Base-by-base conservation (phyloP, 139 green algal genomes). In the Coelastrella sp. region DNA sequence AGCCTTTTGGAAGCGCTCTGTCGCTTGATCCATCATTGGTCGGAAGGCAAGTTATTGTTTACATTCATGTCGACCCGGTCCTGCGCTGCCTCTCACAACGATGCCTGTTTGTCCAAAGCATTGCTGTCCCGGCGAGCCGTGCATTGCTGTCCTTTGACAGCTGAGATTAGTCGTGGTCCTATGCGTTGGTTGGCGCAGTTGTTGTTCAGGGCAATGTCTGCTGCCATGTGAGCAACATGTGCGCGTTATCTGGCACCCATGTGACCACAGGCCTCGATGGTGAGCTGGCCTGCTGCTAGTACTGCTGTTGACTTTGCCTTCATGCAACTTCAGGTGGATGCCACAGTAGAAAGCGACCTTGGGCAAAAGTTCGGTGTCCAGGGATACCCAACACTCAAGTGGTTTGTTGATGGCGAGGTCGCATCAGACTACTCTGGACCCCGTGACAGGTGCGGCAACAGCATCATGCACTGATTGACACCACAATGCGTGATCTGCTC, bases 361-460 rank as follows among this genome's bases (percentile, higher is more conserved):
- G 95, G 75, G 14, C 78, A 90, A 65, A 95, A 96, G 91, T 96
- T 93, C 57, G 91, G 82, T 12, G 93, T 97, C 5, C 76, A 96
- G 90, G 96, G 96, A 76, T 98, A 97, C 92, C 96, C 96, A 79
- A 98, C 96, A 7, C 80, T 98, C 79, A 97, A 97, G 92, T 99
- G 96, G 96, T 98, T 99, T 89, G 91, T 97, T 35, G 91, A 98
- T 27, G 97, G 96, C 74, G 94, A 97, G 90, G 35, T 93, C 20
- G 89, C 86, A 4, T 82, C 73, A 0, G 97, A 98, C 78, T 98
- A 97, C 94, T 89, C 78, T 56, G 96, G 96, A 25, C 92, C 93
- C 75, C 96, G 96, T 27, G 94, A 96, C 7, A 27, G 78, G 56
- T 85, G 24, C 27, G 78, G 24, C 17, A 35, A 22, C 25, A 72